These are phyloP conservation scores for Pseudogymnoascus sp. DNA, from an alignment of 2,329 filamentous ascomycete species.

Conservation along the genomic window DNA sequence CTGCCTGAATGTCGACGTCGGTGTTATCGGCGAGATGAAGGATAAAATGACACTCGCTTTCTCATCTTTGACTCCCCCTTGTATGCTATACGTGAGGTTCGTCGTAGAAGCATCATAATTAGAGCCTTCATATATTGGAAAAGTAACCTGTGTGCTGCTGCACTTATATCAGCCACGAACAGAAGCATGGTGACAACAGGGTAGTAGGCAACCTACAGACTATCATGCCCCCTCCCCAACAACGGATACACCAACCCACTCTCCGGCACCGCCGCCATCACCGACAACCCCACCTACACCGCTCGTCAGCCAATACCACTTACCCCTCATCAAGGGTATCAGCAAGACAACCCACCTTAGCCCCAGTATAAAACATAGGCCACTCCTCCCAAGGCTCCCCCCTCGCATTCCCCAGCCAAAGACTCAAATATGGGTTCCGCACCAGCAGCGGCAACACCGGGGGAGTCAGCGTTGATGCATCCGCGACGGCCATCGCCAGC, in stretches of 20 bases:
- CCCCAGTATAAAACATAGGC: slow-evolving; percentile 78
- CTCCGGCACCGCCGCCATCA: slow-evolving; percentile 53
- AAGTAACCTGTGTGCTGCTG: slow-evolving; percentile 48
- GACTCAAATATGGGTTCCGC: slow-evolving; percentile 51
- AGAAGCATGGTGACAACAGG: not conserved
- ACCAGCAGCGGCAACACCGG: slow-evolving; percentile 50
- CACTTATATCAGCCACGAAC: not conserved
- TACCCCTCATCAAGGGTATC: not conserved
- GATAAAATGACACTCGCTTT: slow-evolving; percentile 50
- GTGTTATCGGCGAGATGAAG: slow-evolving; percentile 35
- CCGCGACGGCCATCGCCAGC: slow-evolving; percentile 22
- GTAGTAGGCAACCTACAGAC: not conserved
- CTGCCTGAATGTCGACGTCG: slow-evolving; percentile 25
- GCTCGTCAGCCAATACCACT: not conserved
- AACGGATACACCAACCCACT: slow-evolving; percentile 54
- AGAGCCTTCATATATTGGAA: slow-evolving; percentile 49
- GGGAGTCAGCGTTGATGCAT: slow-evolving; percentile 46
- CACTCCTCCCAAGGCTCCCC: slow-evolving; percentile 71
- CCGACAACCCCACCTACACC: slow-evolving; percentile 48
- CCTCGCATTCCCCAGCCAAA: slow-evolving; percentile 58
- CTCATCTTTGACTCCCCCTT: slow-evolving; percentile 18
- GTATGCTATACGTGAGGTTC: slow-evolving; percentile 56
- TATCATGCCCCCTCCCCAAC: slow-evolving; percentile 44
- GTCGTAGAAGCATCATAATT: slow-evolving; percentile 63
- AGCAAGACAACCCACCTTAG: slow-evolving; percentile 37